Percentiles rank a stretch among this genome's conserved stretches.
phyloP scores from a whole-genome alignment of 2,329 filamentous ascomycete genomes.

The Capronia epimyces region DNA sequence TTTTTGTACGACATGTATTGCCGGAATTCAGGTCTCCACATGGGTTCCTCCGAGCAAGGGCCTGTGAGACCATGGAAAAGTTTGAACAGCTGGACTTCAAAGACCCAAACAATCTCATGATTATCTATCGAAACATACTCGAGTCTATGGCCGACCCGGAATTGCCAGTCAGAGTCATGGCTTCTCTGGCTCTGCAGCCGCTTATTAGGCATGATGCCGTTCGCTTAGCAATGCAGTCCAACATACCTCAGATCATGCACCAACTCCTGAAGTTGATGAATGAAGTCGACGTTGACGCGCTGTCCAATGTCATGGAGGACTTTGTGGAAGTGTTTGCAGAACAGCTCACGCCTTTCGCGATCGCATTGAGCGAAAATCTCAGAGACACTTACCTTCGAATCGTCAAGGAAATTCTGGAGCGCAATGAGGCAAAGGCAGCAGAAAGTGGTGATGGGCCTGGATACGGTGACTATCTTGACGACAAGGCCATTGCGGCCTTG shows the following conservation, averaged over 20 bases:
- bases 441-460: slow-evolving; percentile 55
- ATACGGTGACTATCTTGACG: slow-evolving; percentile 91
- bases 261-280: slow-evolving; percentile 95
- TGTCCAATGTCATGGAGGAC: slow-evolving; percentile 99
- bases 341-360: slow-evolving; percentile 92
- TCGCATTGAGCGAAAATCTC: slow-evolving; percentile 90
- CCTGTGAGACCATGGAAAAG: slow-evolving; percentile 96
- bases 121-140: slow-evolving; percentile 93
- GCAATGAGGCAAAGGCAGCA: slow-evolving; percentile 63
- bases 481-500: slow-evolving; percentile 96
- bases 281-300: slow-evolving; percentile 92
- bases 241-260: slow-evolving; percentile 99
- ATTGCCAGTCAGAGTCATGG: slow-evolving; percentile 88
- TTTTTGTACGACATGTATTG: slow-evolving; percentile 96
- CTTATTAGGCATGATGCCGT: slow-evolving; percentile 94
- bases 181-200: slow-evolving; percentile 86
- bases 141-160: slow-evolving; percentile 95
- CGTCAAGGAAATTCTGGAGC: slow-evolving; percentile 82
- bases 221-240: slow-evolving; percentile 90
- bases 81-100: slow-evolving; percentile 97
- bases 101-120: slow-evolving; percentile 88
- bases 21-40: slow-evolving; percentile 91
- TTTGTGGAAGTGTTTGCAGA: slow-evolving; percentile 98
- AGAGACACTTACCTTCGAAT: slow-evolving; percentile 95
- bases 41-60: slow-evolving; percentile 86